Evolutionary conservation across 352 stramenopile species (phyloP).

Genomic region (Pythium inflatum): DNA sequence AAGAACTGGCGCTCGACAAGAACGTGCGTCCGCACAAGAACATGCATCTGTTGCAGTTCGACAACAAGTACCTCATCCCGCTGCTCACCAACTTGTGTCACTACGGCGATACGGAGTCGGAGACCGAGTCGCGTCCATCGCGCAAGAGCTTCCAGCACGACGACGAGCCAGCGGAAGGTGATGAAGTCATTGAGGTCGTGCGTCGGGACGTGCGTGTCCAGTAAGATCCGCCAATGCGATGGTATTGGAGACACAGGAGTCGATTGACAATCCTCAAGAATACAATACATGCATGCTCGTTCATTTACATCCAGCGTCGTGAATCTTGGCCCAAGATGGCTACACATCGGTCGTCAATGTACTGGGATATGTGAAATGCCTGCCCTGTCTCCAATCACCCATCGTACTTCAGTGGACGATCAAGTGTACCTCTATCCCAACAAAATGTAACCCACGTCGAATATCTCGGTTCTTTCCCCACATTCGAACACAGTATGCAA

Average conservation of each 20-base stretch:
- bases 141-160: slow-evolving; percentile 55
- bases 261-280: not conserved
- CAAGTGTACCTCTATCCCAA: too few relatives aligned
- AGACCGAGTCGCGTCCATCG: slow-evolving; percentile 36
- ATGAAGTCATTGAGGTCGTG: slow-evolving; percentile 78
- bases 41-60: slow-evolving; percentile 82
- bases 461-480: too few relatives aligned
- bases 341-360: not conserved
- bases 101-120: slow-evolving; percentile 40
- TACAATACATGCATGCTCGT: not conserved
- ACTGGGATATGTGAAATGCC: not conserved
- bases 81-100: slow-evolving; percentile 79
- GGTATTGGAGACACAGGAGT: too few relatives aligned
- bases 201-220: slow-evolving; percentile 63
- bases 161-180: slow-evolving; percentile 45
- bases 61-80: slow-evolving; percentile 87
- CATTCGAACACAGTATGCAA: too few relatives aligned
- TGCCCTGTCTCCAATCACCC: slow-evolving; percentile 10
- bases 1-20: slow-evolving; percentile 77
- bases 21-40: slow-evolving; percentile 80
- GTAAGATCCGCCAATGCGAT: slow-evolving; percentile 31
- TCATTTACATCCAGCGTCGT: too few relatives aligned
- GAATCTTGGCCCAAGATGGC: too few relatives aligned
- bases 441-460: too few relatives aligned
- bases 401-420: slow-evolving; percentile 20